Evolutionary conservation across 148 eudicot genomes (phyloP), one percentile per base, ranked within the genome.

Genomic region (Arbutus unedo): DNA sequence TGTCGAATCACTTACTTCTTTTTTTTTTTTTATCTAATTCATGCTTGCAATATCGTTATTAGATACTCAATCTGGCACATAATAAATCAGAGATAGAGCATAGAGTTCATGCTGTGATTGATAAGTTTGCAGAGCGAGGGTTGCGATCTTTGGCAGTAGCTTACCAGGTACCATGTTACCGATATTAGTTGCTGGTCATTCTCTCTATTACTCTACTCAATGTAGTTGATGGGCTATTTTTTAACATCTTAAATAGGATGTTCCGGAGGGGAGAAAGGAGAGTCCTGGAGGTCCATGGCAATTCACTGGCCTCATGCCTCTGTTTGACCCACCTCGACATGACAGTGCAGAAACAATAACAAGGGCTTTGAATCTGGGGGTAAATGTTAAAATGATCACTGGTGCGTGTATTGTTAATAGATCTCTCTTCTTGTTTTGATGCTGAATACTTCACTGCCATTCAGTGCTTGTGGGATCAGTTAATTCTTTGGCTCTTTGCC

Each of bases 141-240:
- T 89, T 93, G 75, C 87, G 97, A 81, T 91, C 97, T 59, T 85
- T 93, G 78, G 97, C 88, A 56, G 90, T 93, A 82, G 94, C 94
- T 64, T 80, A 89, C 78, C 96, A 93, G 94, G 93, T 91, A 62
- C 79, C 74, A 71, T 49, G 66, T 51, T 77, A 10, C 8, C 1
- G 11, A 66, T 23, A 25, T 23, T 25, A 9, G 43, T 66, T 66
- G 6, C 71, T 66, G 43, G 23, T 66, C 71, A 25, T 66, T 66
- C 71, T 66, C 43, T 66, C 1, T 25, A 25, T 4, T 48, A 21
- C 18, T 41, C n/a, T 45, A 50, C 31, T 76, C 41, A 41, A 5
- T 23, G 41, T 74, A 79, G 66, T 18, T 60, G 21, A 79, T 79
- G 49, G 49, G 50, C 18, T 60, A 18, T 73, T 74, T 10, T 10